Percentiles rank a stretch among this genome's conserved stretches.
phyloP scores from a whole-genome alignment of 2,329 filamentous ascomycete species.

The Dactylellina leptospora region DNA sequence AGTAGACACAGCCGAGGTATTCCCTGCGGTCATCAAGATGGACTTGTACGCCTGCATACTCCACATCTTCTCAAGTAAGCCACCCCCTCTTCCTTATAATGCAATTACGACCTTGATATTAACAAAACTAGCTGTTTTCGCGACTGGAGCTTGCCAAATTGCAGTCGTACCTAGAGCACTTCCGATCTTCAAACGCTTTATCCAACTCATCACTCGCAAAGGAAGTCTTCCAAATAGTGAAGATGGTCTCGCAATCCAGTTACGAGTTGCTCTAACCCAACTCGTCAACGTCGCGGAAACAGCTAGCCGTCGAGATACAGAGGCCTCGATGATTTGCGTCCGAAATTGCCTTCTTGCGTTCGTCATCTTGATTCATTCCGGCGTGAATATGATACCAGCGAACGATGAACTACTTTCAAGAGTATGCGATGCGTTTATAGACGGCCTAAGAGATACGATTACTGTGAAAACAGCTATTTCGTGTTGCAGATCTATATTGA shows the following conservation, averaged over 20 bases:
- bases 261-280: conserved; percentile 56
- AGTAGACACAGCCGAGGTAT: conserved; percentile 93
- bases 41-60: conserved; percentile 96
- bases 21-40: conserved; percentile 94
- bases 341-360: conserved; percentile 90
- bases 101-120: background rate
- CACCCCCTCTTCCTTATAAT: no score
- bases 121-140: conserved; percentile 71
- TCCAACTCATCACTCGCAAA: conserved; percentile 73
- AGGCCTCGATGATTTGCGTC: conserved; percentile 83
- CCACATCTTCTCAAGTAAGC: conserved; percentile 82
- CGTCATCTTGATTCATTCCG: conserved; percentile 86
- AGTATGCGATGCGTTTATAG: conserved; percentile 81
- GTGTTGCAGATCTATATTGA: conserved; percentile 83
- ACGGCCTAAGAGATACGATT: conserved; percentile 72
- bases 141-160: conserved; percentile 85
- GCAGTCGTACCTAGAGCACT: conserved; percentile 88
- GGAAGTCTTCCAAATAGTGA: conserved; percentile 55
- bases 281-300: conserved; percentile 56
- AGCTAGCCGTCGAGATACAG: conserved; percentile 67
- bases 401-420: conserved; percentile 69
- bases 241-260: conserved; percentile 54
- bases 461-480: conserved; percentile 76
- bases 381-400: conserved; percentile 75
- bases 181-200: conserved; percentile 89